phyloP scores from a whole-genome alignment of 129 eudicot genomes.

The Saposhnikovia divaricata region DNA sequence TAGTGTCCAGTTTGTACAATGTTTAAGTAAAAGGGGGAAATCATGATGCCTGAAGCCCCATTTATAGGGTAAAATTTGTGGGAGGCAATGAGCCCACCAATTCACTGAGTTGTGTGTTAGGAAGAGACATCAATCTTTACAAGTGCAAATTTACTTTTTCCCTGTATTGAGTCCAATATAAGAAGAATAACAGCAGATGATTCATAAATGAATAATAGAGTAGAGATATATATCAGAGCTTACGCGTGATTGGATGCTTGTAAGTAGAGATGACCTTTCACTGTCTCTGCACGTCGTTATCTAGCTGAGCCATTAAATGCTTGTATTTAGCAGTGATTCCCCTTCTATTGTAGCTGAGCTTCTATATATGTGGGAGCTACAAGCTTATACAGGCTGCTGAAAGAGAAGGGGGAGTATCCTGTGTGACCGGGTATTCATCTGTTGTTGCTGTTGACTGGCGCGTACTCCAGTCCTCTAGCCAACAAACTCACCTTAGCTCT shows the following conservation, averaged over 20 bases:
- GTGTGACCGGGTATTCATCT: not conserved
- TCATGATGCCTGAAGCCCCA: not conserved
- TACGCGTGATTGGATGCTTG: not conserved
- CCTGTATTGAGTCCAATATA: not conserved
- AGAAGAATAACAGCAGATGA: not conserved
- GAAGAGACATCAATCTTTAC: not conserved
- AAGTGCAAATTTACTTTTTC: not conserved
- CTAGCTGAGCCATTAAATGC: not conserved
- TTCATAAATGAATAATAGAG: not conserved
- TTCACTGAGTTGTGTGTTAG: not conserved
- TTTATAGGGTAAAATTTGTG: not conserved
- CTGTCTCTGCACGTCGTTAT: not conserved
- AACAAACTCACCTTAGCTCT: not conserved
- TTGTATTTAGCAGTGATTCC: not conserved
- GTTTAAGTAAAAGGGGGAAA: not conserved
- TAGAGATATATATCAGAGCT: not conserved
- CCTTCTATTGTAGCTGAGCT: not conserved
- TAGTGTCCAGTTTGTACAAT: not conserved
- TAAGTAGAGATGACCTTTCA: not conserved
- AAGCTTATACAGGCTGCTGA: not conserved
- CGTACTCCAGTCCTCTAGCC: not conserved
- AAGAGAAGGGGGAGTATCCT: not conserved
- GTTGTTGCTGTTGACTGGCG: not conserved
- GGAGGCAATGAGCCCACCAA: not conserved
- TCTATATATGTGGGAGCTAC: not conserved